Conservation (phyloP, 371 early-diverging fungal species). For the Lichtheimia ornata region DNA sequence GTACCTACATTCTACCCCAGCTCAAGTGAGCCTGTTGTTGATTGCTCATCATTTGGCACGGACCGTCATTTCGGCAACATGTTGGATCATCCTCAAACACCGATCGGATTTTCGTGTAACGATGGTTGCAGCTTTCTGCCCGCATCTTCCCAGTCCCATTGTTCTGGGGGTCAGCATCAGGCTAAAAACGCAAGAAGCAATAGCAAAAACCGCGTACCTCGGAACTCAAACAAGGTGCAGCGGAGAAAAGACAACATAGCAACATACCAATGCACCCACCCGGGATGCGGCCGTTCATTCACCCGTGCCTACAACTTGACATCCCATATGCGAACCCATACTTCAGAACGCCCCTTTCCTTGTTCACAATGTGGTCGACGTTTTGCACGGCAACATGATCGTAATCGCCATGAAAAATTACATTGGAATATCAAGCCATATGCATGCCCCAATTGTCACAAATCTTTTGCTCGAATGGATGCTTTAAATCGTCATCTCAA, state of each 20-base stretch:
- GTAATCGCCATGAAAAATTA: slow-evolving; percentile 58
- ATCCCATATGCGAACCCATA: slow-evolving; percentile 71
- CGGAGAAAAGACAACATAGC: background rate
- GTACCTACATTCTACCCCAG: no score
- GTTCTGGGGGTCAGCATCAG: no score
- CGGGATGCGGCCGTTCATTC: slow-evolving; percentile 68
- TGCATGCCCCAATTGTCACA: slow-evolving; percentile 54
- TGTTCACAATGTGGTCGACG: slow-evolving; percentile 48
- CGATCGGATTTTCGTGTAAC: no score
- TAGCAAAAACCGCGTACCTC: no score
- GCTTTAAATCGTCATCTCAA: slow-evolving; percentile 74
- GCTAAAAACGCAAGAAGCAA: no score
- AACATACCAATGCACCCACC: slow-evolving; percentile 24
- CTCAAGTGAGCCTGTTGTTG: no score
- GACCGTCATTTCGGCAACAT: no score
- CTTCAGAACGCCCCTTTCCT: slow-evolving; percentile 41
- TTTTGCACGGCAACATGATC: slow-evolving; percentile 64
- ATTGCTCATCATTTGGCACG: no score
- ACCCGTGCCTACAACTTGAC: slow-evolving; percentile 70
- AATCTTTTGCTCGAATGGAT: slow-evolving; percentile 64
- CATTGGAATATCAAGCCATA: slow-evolving; percentile 61
- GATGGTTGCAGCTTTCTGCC: no score
- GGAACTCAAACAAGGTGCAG: background rate
- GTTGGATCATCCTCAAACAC: no score
- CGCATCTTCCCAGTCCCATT: no score